Percentiles rank a stretch among this genome's conserved stretches.
Conservation (phyloP, 768 basidiomycete genomes). For the Bullera alba region DNA sequence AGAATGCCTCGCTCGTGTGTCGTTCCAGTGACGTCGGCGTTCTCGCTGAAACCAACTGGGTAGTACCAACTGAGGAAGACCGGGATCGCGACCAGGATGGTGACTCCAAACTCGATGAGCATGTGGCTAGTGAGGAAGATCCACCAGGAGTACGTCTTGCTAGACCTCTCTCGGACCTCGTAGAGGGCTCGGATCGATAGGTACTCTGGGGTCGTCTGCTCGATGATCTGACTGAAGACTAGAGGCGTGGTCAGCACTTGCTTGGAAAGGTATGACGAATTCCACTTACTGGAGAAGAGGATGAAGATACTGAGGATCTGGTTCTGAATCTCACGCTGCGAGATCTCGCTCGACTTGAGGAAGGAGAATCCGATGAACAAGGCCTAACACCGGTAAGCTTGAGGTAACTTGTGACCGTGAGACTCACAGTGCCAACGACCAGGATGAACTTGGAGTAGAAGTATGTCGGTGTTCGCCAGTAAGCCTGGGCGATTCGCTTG, state of each 20-base stretch:
- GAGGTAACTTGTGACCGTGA: not conserved
- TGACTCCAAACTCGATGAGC: constrained; percentile 34
- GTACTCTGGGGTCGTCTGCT: constrained; percentile 46
- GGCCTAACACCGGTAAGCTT: constrained; percentile 4
- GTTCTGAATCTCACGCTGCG: constrained; percentile 42
- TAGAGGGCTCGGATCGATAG: constrained; percentile 42
- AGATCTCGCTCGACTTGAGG: constrained; percentile 45
- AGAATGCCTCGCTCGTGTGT: constrained; percentile 48
- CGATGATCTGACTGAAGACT: constrained; percentile 44
- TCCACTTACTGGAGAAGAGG: constrained; percentile 43
- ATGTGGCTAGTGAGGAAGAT: constrained; percentile 46
- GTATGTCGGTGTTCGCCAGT: constrained; percentile 48
- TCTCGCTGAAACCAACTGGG: constrained; percentile 48
- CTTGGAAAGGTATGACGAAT: no score
- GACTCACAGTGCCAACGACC: constrained; percentile 22
- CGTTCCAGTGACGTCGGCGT: constrained; percentile 46
- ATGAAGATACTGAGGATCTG: constrained; percentile 43
- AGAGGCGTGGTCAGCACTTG: no score
- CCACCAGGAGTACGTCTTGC: constrained; percentile 46
- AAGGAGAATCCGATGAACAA: constrained; percentile 47
- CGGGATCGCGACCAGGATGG: constrained; percentile 31
- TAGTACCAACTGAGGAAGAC: constrained; percentile 47
- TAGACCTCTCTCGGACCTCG: constrained; percentile 45
- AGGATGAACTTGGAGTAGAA: constrained; percentile 46
- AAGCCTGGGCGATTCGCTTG: constrained; percentile 46